phyloP scores from a whole-genome alignment of 805 yeast genomes.

The Yamadazyma laniorum region DNA sequence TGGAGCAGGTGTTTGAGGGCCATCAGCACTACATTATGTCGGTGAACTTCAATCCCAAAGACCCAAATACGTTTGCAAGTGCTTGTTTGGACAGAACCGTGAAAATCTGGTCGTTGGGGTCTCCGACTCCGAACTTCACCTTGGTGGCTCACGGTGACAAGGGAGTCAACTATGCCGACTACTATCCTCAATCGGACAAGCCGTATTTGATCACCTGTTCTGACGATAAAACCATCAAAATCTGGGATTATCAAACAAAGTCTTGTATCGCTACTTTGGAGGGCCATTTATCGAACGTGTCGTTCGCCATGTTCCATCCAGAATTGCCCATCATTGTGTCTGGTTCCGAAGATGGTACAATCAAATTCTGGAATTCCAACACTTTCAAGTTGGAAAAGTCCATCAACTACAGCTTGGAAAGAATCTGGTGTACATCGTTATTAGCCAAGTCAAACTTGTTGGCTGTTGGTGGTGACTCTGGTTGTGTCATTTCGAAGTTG shows the following conservation, averaged over 20 bases:
- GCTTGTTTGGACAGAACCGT: conserved; percentile 96
- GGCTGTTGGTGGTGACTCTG: conserved; percentile 94
- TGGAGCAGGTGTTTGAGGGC: conserved; percentile 90
- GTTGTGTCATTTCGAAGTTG: conserved; percentile 80
- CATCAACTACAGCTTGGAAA: conserved; percentile 84
- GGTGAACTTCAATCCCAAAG: conserved; percentile 94
- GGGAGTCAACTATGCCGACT: conserved; percentile 95
- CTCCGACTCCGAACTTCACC: conserved; percentile 85
- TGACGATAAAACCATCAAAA: conserved; percentile 83
- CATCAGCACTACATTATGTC: conserved; percentile 96
- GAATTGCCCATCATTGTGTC: conserved; percentile 91
- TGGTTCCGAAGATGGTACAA: conserved; percentile 94
- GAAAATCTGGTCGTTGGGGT: conserved; percentile 93
- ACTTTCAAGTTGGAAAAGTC: conserved; percentile 93
- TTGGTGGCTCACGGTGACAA: conserved; percentile 85
- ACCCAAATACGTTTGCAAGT: conserved; percentile 95
- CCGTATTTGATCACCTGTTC: conserved; percentile 91
- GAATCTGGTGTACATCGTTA: conserved; percentile 93
- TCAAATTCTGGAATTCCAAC: conserved; percentile 92
- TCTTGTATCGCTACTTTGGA: conserved; percentile 90
- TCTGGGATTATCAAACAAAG: conserved; percentile 98
- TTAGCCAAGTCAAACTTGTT: conserved; percentile 70
- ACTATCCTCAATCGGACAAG: conserved; percentile 95
- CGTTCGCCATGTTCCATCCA: conserved; percentile 98
- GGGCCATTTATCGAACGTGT: conserved; percentile 92